phyloP scores from a whole-genome alignment of 148 eudicot genomes.

The Limonium bicolor region DNA sequence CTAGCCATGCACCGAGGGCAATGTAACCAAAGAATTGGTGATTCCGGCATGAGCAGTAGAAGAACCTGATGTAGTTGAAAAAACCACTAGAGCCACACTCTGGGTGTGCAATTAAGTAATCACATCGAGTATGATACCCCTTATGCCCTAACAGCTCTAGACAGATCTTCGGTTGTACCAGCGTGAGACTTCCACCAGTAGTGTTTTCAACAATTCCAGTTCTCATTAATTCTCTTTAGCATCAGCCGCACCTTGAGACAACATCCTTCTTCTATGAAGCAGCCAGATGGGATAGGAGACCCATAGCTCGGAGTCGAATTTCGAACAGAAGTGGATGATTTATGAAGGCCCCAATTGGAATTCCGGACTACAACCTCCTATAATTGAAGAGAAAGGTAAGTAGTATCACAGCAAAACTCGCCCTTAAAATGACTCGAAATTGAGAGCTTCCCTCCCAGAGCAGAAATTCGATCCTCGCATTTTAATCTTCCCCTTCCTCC shows the following conservation, averaged over 20 bases:
- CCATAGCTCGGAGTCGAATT: constrained; percentile 6
- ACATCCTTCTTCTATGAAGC: constrained; percentile 13
- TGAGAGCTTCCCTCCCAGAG: constrained; percentile 4
- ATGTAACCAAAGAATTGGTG: constrained; percentile 30
- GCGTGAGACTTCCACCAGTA: too few relatives aligned
- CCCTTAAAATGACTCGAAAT: constrained; percentile 28
- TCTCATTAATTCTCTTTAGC: too few relatives aligned
- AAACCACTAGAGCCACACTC: constrained; percentile 60
- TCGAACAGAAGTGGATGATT: neutral
- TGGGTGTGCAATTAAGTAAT: constrained; percentile 56
- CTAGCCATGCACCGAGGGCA: constrained; percentile 53
- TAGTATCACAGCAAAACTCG: constrained; percentile 21
- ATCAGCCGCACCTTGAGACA: too few relatives aligned
- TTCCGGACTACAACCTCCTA: neutral
- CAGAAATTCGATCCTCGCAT: constrained; percentile 8
- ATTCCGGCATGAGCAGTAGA: constrained; percentile 48
- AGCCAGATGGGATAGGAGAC: too few relatives aligned
- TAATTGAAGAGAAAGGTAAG: constrained; percentile 18
- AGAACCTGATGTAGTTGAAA: constrained; percentile 59
- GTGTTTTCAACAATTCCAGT: too few relatives aligned
- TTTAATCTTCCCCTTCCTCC: too few relatives aligned
- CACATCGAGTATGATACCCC: constrained; percentile 41
- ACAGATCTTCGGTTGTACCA: too few relatives aligned
- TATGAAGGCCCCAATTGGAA: neutral
- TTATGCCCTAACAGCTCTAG: constrained; percentile 27